These are phyloP conservation scores for Pterulicium gracile DNA, from an alignment of 1,284 basidiomycete species.

Conservation along the genomic window DNA sequence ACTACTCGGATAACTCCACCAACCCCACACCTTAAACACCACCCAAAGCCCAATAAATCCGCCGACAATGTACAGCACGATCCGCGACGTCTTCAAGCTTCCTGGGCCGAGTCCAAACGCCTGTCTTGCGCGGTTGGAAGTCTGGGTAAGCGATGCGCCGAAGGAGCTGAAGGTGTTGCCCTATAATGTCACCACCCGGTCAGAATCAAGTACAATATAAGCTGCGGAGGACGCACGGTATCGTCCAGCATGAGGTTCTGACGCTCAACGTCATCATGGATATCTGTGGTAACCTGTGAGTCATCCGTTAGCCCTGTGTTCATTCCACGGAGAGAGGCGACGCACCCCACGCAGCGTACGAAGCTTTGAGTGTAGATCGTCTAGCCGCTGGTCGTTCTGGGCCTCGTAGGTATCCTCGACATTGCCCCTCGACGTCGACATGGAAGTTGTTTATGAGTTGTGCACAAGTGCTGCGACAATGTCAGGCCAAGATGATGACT, in stretches of 20 bases:
- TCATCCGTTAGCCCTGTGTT: no score
- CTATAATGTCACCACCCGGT: constrained; percentile 14
- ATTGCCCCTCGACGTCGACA: constrained; percentile 23
- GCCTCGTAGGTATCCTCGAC: constrained; percentile 65
- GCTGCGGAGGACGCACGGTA: constrained; percentile 44
- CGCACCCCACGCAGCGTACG: constrained; percentile 64
- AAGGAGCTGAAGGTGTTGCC: constrained; percentile 59
- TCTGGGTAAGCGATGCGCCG: constrained; percentile 46
- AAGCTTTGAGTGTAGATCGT: constrained; percentile 72
- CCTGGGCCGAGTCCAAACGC: constrained; percentile 60
- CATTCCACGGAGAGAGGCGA: constrained; percentile 9
- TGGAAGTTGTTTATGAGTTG: constrained; percentile 9
- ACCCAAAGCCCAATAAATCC: constrained; percentile 32
- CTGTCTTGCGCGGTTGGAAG: constrained; percentile 53
- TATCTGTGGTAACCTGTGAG: constrained; percentile 64
- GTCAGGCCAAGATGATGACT: no score
- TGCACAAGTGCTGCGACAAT: no score
- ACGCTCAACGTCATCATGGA: constrained; percentile 71
- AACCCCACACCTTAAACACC: constrained; percentile 26
- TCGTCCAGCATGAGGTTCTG: constrained; percentile 70
- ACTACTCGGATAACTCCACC: constrained; percentile 24
- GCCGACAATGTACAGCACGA: constrained; percentile 47
- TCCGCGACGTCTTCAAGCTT: constrained; percentile 54
- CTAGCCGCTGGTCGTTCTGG: constrained; percentile 74
- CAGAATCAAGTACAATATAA: not conserved